A percentile compares a stretch with the other conserved stretches of the same genome.
These are phyloP conservation scores for Phytophthora fragariae DNA, from an alignment of 352 stramenopile genomes.

Conservation along the genomic window DNA sequence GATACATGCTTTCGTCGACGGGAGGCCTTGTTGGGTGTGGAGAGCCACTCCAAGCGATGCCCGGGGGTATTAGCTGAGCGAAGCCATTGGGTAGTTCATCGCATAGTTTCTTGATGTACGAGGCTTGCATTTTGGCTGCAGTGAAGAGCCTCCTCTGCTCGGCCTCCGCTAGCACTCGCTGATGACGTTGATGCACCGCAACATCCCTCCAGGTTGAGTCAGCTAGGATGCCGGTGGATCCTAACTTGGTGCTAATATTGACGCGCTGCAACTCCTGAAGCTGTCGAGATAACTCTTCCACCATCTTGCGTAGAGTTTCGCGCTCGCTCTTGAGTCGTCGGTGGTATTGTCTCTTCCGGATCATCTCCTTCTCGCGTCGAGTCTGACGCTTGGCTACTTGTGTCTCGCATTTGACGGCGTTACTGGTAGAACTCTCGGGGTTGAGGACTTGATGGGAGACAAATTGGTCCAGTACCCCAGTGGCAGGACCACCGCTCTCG, in stretches of 20 bases:
- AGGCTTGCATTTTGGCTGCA: slow-evolving; percentile 17
- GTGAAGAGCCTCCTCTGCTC: slow-evolving; percentile 25
- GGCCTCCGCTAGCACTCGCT: slow-evolving; percentile 4
- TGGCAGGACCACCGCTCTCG: background rate
- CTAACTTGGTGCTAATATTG: background rate
- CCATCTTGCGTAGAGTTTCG: slow-evolving; percentile 1
- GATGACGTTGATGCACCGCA: slow-evolving; percentile 17
- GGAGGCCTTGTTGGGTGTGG: background rate
- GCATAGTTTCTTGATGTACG: slow-evolving; percentile 18
- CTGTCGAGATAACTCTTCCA: slow-evolving; percentile 6
- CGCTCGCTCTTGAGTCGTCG: slow-evolving; percentile 15
- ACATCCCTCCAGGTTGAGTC: slow-evolving; percentile 17
- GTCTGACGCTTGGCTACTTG: background rate
- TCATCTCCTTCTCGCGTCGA: background rate
- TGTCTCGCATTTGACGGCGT: background rate
- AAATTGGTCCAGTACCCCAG: background rate
- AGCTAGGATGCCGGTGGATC: background rate
- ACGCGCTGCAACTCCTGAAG: slow-evolving; percentile 10
- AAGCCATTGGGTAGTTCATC: slow-evolving; percentile 8
- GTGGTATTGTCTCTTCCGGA: slow-evolving; percentile 11
- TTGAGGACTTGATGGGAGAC: background rate
- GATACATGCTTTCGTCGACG: slow-evolving; percentile 12
- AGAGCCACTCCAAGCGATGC: background rate
- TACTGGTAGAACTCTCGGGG: background rate
- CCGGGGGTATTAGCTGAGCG: background rate